Conservation (phyloP, 306 rosid species). For the Vachellia pachyceras region DNA sequence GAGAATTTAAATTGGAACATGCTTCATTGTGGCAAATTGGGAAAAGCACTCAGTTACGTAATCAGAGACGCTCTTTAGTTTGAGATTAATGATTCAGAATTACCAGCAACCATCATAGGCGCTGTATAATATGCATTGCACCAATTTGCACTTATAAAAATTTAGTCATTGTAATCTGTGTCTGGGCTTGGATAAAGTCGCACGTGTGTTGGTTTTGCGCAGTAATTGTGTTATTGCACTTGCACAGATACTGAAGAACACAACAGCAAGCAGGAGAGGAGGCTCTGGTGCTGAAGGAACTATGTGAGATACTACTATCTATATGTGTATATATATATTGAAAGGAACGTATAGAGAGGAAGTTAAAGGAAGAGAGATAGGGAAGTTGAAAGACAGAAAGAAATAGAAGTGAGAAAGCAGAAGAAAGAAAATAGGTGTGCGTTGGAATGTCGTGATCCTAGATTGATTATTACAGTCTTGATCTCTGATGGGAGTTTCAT, state of each 20-base stretch:
- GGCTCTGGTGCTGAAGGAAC: constrained; percentile 39
- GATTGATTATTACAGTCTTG: background rate
- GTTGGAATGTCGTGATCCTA: background rate
- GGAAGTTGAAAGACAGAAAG: background rate
- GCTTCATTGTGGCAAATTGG: background rate
- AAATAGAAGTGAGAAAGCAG: constrained; percentile 7
- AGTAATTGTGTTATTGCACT: constrained; percentile 13
- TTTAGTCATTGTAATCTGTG: too few relatives aligned
- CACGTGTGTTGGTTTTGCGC: background rate
- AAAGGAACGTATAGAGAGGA: background rate
- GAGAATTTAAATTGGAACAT: background rate
- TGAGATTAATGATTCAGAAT: constrained; percentile 1
- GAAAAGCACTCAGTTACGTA: background rate
- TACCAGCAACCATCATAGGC: background rate
- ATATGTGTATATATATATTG: background rate
- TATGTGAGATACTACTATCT: background rate
- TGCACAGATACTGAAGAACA: constrained; percentile 74
- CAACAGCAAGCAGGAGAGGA: constrained; percentile 71
- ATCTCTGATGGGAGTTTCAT: constrained; percentile 7
- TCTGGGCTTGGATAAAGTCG: background rate
- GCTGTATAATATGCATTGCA: background rate
- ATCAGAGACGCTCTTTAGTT: background rate
- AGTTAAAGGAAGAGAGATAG: background rate
- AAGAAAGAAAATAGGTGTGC: background rate
- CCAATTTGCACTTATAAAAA: background rate